Conservation (phyloP, 2,329 filamentous ascomycete species). For the Moelleriella libera region DNA sequence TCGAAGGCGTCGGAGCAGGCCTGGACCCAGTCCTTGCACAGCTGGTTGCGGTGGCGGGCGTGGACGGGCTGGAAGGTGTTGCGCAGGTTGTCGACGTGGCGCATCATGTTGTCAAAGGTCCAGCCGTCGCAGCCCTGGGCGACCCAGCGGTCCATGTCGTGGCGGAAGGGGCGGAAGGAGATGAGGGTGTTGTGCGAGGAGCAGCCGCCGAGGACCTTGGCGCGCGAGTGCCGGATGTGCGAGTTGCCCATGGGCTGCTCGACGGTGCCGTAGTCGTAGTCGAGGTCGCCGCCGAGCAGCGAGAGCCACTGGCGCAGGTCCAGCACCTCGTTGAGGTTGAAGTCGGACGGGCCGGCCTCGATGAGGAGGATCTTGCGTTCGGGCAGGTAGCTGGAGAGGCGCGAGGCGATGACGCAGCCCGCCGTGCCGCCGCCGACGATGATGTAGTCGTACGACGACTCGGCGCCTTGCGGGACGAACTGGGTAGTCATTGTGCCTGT, state of each 20-base stretch:
- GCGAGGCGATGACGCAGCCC: constrained; percentile 70
- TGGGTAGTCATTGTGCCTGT: constrained; percentile 57
- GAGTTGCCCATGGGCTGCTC: constrained; percentile 90
- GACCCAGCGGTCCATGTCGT: constrained; percentile 78
- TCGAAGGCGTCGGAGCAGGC: constrained; percentile 65
- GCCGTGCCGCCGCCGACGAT: constrained; percentile 77
- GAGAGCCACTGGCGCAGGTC: constrained; percentile 78
- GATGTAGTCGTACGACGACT: constrained; percentile 66
- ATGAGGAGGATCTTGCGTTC: constrained; percentile 70
- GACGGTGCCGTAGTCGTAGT: constrained; percentile 82
- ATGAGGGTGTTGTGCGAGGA: constrained; percentile 91
- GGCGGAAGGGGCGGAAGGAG: constrained; percentile 81
- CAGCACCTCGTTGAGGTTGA: constrained; percentile 73
- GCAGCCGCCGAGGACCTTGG: constrained; percentile 85
- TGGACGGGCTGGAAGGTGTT: constrained; percentile 89
- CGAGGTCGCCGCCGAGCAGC: constrained; percentile 72
- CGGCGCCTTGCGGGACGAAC: constrained; percentile 47
- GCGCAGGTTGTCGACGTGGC: constrained; percentile 67
- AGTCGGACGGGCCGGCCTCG: constrained; percentile 82
- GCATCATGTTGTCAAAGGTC: constrained; percentile 74
- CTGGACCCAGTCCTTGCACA: constrained; percentile 81
- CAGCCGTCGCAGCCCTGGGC: constrained; percentile 70
- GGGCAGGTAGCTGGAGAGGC: constrained; percentile 71
- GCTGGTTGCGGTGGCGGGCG: constrained; percentile 71
- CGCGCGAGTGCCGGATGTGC: constrained; percentile 79